Evolutionary conservation across 2,329 filamentous ascomycete species (phyloP).

Genomic region (Ustulina deusta): DNA sequence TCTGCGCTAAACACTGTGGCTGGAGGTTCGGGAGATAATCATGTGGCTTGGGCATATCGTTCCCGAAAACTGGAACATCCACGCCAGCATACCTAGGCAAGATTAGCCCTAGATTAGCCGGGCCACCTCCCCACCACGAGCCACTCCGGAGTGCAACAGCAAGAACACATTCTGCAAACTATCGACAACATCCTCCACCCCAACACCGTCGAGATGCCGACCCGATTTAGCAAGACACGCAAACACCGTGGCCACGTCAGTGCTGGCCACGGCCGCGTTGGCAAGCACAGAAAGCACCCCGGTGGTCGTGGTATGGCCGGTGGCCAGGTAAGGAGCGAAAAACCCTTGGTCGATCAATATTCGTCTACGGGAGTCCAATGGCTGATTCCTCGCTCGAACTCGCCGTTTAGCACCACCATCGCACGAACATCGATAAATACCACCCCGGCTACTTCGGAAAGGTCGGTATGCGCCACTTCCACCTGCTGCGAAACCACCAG

Average conservation of each 20-base stretch:
- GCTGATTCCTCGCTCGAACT: conserved; percentile 80
- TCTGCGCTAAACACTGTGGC: not conserved
- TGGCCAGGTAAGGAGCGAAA: conserved; percentile 36
- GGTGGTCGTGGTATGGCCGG: conserved; percentile 84
- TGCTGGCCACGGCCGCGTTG: conserved; percentile 97
- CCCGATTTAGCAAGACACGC: conserved; percentile 42
- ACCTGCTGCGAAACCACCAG: conserved; percentile 94
- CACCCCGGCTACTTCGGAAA: conserved; percentile 99
- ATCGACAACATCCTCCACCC: conserved; percentile 32
- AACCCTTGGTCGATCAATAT: conserved; percentile 3
- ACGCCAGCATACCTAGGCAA: conserved; percentile 25
- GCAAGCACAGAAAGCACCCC: conserved; percentile 96
- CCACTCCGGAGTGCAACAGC: conserved; percentile 1
- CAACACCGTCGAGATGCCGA: conserved; percentile 41
- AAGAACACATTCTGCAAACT: conserved; percentile 34
- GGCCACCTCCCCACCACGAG: conserved; percentile 29
- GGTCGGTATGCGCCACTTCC: conserved; percentile 96
- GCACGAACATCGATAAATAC: conserved; percentile 86
- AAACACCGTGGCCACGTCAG: conserved; percentile 89
- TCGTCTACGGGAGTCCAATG: not conserved
- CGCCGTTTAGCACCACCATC: conserved; percentile 85
- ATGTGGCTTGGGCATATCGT: conserved; percentile 12
- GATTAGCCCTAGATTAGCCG: conserved; percentile 43
- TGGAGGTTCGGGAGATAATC: not conserved
- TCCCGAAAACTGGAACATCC: not conserved